These are phyloP conservation scores for Crassisporium funariophilum DNA, from an alignment of 768 basidiomycete species.

Conservation along the genomic window DNA sequence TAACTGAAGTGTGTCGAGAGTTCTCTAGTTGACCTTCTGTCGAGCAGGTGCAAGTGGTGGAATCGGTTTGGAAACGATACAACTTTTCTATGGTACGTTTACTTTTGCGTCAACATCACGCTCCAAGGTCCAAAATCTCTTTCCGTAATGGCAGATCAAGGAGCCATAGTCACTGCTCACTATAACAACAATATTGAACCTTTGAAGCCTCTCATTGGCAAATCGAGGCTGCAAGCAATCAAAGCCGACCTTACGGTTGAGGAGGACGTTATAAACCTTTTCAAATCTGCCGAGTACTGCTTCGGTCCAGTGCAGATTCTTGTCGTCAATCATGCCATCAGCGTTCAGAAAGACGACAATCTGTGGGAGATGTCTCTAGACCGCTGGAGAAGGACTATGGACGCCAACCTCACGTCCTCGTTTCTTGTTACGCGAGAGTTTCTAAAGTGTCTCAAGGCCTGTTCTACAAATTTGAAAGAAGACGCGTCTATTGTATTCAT, in stretches of 20 bases:
- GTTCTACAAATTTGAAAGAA: constrained; percentile 44
- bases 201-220: constrained; percentile 43
- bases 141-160: constrained; percentile 55
- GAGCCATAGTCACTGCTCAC: constrained; percentile 71
- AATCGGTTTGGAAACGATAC: constrained; percentile 66
- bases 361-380: constrained; percentile 60
- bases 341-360: constrained; percentile 44
- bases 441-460: constrained; percentile 45
- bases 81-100: constrained; percentile 54
- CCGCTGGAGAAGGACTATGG: constrained; percentile 64
- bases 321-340: constrained; percentile 65
- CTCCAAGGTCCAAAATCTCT: neutral
- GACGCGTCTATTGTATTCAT: constrained; percentile 65
- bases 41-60: constrained; percentile 69
- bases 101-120: neutral
- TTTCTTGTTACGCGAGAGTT: constrained; percentile 72
- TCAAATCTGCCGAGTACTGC: constrained; percentile 37
- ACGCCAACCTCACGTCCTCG: constrained; percentile 64
- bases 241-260: constrained; percentile 67
- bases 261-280: constrained; percentile 51
- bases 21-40: neutral
- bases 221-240: constrained; percentile 36
- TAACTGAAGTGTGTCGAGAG: constrained; percentile 5
- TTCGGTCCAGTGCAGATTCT: constrained; percentile 58
- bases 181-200: constrained; percentile 56